These are phyloP conservation scores for Solanum sitiens DNA, from an alignment of 257 asterid species.

Conservation along the genomic window DNA sequence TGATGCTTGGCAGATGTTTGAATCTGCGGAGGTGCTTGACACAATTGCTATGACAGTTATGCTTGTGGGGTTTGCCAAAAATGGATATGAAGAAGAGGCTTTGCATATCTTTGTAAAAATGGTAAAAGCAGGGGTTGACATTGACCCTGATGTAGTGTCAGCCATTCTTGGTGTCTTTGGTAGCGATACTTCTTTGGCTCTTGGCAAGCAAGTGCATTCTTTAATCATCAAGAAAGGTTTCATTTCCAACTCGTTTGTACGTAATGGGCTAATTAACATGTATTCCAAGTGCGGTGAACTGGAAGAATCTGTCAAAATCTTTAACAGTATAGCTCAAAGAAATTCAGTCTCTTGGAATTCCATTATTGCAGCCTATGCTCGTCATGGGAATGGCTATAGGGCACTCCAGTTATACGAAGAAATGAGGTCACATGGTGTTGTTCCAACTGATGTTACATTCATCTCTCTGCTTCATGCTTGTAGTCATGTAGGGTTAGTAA, in stretches of 20 bases:
- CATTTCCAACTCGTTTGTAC: constrained; percentile 33
- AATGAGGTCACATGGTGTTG: constrained; percentile 36
- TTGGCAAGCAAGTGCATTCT: constrained; percentile 75
- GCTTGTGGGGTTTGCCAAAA: constrained; percentile 58
- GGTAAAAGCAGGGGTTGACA: constrained; percentile 36
- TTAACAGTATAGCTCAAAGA: constrained; percentile 29
- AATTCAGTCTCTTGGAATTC: constrained; percentile 84
- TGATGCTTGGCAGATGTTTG: constrained; percentile 64
- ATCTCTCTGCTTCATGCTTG: constrained; percentile 79
- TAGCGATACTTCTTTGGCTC: constrained; percentile 35
- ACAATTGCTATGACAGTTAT: constrained; percentile 72
- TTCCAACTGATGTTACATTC: constrained; percentile 68
- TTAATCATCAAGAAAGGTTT: constrained; percentile 55
- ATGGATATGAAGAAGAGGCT: constrained; percentile 80
- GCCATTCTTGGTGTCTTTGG: constrained; percentile 64
- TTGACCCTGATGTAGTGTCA: constrained; percentile 56
- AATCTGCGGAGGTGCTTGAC: constrained; percentile 53
- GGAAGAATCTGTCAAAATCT: constrained; percentile 45
- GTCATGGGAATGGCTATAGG: constrained; percentile 57
- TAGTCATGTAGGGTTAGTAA: constrained; percentile 59
- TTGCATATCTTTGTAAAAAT: constrained; percentile 47
- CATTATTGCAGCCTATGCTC: constrained; percentile 76
- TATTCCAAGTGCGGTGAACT: constrained; percentile 74
- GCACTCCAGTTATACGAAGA: constrained; percentile 42
- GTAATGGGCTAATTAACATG: constrained; percentile 77